phyloP scores from a whole-genome alignment of 768 basidiomycete species.

The Coprinopsis cinerea region DNA sequence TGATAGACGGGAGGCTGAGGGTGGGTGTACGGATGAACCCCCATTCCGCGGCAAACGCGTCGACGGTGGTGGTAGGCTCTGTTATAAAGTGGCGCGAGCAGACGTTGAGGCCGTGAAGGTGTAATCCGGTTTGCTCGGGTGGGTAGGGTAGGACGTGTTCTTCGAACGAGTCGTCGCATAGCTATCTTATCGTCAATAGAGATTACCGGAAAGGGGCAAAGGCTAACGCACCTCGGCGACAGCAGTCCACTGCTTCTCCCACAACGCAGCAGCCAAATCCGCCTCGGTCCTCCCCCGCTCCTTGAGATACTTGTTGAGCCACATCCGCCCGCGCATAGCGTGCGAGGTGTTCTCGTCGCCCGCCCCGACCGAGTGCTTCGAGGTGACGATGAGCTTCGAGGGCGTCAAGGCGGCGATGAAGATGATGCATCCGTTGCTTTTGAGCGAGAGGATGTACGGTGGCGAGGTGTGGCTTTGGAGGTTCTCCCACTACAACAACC shows the following conservation, averaged over 20 bases:
- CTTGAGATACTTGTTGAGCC: conserved; percentile 69
- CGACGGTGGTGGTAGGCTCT: conserved; percentile 57
- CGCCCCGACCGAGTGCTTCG: conserved; percentile 83
- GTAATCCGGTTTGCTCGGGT: conserved; percentile 78
- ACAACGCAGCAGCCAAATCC: conserved; percentile 69
- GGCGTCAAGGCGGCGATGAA: conserved; percentile 84
- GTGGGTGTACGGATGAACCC: conserved; percentile 82
- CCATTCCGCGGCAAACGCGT: conserved; percentile 82
- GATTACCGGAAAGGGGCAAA: not conserved
- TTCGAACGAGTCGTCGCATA: conserved; percentile 96
- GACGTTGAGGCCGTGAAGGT: conserved; percentile 87
- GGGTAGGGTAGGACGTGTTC: conserved; percentile 91
- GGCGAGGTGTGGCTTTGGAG: conserved; percentile 63
- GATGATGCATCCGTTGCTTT: conserved; percentile 96
- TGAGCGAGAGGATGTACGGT: conserved; percentile 83
- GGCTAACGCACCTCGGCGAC: conserved; percentile 70
- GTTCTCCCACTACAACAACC: conserved; percentile 57
- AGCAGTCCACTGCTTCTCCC: conserved; percentile 82
- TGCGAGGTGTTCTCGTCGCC: conserved; percentile 47
- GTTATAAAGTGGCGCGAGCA: conserved; percentile 65
- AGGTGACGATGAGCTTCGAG: conserved; percentile 73
- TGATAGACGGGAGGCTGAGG: conserved; percentile 49
- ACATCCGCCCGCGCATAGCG: conserved; percentile 76
- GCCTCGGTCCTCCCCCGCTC: conserved; percentile 59
- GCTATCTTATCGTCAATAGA: conserved; percentile 37